These are phyloP conservation scores for Paraphoma sp. DNA, from an alignment of 2,329 filamentous ascomycete species.

Conservation along the genomic window DNA sequence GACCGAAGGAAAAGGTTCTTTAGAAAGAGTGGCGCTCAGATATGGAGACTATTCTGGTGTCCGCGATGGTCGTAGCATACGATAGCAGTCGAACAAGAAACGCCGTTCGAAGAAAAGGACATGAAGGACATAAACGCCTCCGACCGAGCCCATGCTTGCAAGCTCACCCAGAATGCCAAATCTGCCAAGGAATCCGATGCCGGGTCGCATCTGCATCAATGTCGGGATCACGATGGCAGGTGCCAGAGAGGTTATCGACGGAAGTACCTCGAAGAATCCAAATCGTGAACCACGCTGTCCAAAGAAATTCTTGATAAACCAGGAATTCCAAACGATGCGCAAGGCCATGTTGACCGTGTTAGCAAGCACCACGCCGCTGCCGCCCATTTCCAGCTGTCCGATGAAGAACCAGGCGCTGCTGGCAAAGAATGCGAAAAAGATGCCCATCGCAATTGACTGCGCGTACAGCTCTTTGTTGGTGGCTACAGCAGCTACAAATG, in stretches of 20 bases:
- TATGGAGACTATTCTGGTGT: not conserved
- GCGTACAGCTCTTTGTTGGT: conserved; percentile 73
- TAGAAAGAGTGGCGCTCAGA: too few relatives aligned
- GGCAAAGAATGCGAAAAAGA: conserved; percentile 79
- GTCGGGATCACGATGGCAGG: conserved; percentile 46
- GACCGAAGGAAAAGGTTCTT: too few relatives aligned
- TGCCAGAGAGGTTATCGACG: conserved; percentile 40
- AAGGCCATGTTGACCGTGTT: conserved; percentile 91
- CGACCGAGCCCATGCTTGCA: conserved; percentile 45
- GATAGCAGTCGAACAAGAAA: conserved; percentile 43
- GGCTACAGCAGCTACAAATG: conserved; percentile 89
- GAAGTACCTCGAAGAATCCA: conserved; percentile 23
- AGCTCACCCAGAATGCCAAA: conserved; percentile 54
- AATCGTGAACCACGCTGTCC: conserved; percentile 22
- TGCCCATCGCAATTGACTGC: conserved; percentile 85
- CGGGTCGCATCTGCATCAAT: conserved; percentile 42
- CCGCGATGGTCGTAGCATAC: conserved; percentile 34
- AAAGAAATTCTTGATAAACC: conserved; percentile 67
- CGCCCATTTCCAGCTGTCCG: conserved; percentile 71
- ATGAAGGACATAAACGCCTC: conserved; percentile 41
- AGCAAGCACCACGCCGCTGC: conserved; percentile 80
- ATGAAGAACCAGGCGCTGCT: conserved; percentile 77
- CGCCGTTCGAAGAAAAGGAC: conserved; percentile 43
- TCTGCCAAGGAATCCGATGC: conserved; percentile 26
- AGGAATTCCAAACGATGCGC: conserved; percentile 79